Base-by-base conservation (phyloP, 768 basidiomycete genomes). In the Pisolithus orientalis region DNA sequence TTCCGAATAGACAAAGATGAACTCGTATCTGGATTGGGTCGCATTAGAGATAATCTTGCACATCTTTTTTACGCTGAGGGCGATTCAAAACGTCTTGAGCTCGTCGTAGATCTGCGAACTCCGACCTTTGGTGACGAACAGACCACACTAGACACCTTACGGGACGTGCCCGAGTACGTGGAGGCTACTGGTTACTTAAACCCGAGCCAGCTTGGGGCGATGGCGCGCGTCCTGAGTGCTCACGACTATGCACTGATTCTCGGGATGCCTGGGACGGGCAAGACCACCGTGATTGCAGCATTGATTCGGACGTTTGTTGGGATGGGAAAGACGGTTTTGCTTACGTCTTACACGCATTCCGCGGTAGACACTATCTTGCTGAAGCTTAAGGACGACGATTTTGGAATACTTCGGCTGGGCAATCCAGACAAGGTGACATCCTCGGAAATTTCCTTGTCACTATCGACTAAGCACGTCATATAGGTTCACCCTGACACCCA, bases 201-300 rank as follows among this genome's bases (percentile, higher is more conserved):
- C 60, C 57, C 67, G 1, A 83, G 83, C 51, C 96, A 99, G 70
- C 57, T 71, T 60, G 59, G 65, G 6, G 95, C 94, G 1, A 77
- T 95, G 65, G 67, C 70, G 21, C 87, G 83, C 59, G 90, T 87
- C 3, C 65, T 98, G 25, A 71, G 76, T 6, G 92, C 96, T 2
- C 73, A 80, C 52, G 94, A 99, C 66, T 99, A 97, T 64, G 87
- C 94, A 1, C 71, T 98, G 52, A 80, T 99, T 27, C 75, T 98
- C 6, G 96, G 96, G 14, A 97, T 98, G 96, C 96, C 96, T 7
- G 96, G 96, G 0, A 98, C 95, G 4, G 95, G 96, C 7, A 99
- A 99, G 71, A 96, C 95, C 40, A 95, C 93, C 1, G 88, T 96
- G 4, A 88, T 96, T 55, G 91, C 90, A 1, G 85, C 90, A 31